Base-by-base conservation (phyloP, 306 rosid genomes). In the Herpetospermum pedunculosum region DNA sequence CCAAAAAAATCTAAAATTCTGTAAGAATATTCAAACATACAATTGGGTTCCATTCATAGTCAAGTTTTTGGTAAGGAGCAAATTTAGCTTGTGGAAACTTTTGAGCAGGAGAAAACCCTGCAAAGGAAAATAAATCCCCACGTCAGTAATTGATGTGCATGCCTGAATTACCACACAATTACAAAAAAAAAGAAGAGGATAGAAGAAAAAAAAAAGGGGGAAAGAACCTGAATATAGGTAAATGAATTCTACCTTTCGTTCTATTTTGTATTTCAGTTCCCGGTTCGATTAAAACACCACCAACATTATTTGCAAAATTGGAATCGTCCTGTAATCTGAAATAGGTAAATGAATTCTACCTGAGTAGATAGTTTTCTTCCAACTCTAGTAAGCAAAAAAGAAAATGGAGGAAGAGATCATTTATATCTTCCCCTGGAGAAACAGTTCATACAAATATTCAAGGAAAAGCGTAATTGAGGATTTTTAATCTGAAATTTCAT, bases 31-130 rank as follows among this genome's bases (percentile, higher is more conserved):
- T 73, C 49, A 54, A 13, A 75, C 95, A 21, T 86, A 92, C 98
- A 81, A 47, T 81, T 69, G 96, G 93, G 72, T 92, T 92, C 98
- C 98, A 92, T 67, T 88, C 84, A 47, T 90, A 83, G 87, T 85
- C 78, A 75, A 67, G 77, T 75, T 79, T 82, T 72, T 65, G 75
- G 79, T 92, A 90, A 75, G 93, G 89, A 77, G 96, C 80, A 71
- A 87, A 92, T 76, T 84, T 84, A 74, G 84, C 88, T 82, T 81
- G 98, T 14, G 98, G 98, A 83, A 90, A 92, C 88, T 86, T 92
- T 28, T 48, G 78, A 62, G 89, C 92, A 0, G 97, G 98, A 83
- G 97, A 92, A 77, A 90, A 90, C 72, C 92, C 98, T 92, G 84
- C 81, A 79, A 21, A 13, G 38, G 69, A 78, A 74, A 64, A 71